Evolutionary conservation across 2,329 filamentous ascomycete species (phyloP), one percentile per base, ranked within the genome.

Genomic region (Aspergillus aculeatinus): DNA sequence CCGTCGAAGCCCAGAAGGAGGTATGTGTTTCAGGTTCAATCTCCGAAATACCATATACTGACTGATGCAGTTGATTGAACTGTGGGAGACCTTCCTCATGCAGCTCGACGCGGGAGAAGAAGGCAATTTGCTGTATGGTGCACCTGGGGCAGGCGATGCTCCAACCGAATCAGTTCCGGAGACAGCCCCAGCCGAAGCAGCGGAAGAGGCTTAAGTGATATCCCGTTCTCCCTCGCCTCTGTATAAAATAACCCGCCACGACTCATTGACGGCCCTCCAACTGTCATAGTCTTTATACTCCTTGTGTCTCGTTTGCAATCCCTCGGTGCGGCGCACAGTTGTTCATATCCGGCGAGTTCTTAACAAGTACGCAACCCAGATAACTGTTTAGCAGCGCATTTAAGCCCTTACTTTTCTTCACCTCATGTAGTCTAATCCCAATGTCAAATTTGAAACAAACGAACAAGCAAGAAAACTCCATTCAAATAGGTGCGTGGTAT

Each of bases 51-150:
- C 44, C n/a, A n/a, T 65, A 50, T 63, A 3, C 10, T 48, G 48
- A 49, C 48, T 47, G 16, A 48, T 57, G 14, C 88, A 88, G 85
- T 79, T 88, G 63, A 88, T 88, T 70, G 95, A 99, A 78, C 89
- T 98, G 63, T 99, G 95, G 95, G 95, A 99, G 79, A 98, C 95
- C 0, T 99, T 96, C 81, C 83, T 99, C 55, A 89, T 98, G 84
- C 95, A 97, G 75, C 82, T 99, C 48, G 95, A 99, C 73, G 90
- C 92, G 9, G 94, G 96, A 69, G 94, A 98, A 61, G 92, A 96
- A 65, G 91, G 81, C 5, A 77, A 80, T 57, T 77, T 79, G 3
- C 83, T 78, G 60, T 79, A 76, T 61, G 72, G 73, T 23, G 70
- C 72, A n/a, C 60, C 70, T 4, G 61, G 67, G 48, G 53, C 57